Conservation (phyloP, 441 rosid genomes). For the Biscutella auriculata region DNA sequence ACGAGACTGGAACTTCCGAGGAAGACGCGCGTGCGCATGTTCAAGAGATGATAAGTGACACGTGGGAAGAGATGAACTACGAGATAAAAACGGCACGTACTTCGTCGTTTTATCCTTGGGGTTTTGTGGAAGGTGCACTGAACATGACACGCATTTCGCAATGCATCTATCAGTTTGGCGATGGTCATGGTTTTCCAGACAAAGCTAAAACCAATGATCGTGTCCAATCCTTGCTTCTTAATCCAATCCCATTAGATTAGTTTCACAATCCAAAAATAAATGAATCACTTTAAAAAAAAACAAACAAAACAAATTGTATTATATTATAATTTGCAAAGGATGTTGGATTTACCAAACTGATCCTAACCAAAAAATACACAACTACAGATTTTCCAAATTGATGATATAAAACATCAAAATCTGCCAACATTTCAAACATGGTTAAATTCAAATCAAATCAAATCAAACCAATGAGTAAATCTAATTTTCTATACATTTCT, state of each 20-base stretch:
- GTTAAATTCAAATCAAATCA: too few species aligned
- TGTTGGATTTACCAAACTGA: not conserved
- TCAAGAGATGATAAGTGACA: slow-evolving; percentile 6
- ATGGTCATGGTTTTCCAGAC: not conserved
- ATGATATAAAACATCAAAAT: not conserved
- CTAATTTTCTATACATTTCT: too few species aligned
- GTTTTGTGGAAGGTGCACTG: not conserved
- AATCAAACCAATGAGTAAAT: too few species aligned
- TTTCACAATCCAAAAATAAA: too few species aligned
- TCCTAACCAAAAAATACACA: not conserved
- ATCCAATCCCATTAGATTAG: not conserved
- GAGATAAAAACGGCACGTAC: not conserved
- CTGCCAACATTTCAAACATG: not conserved
- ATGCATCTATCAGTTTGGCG: slow-evolving; percentile 10
- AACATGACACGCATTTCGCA: slow-evolving; percentile 13
- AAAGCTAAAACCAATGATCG: slow-evolving; percentile 5
- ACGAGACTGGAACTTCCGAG: slow-evolving; percentile 16
- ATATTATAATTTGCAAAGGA: too few species aligned
- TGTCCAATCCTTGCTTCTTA: not conserved
- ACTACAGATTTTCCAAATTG: not conserved
- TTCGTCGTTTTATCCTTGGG: slow-evolving; percentile 5
- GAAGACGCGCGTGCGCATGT: slow-evolving; percentile 15
- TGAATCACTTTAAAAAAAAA: too few species aligned
- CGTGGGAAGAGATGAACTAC: slow-evolving; percentile 27
- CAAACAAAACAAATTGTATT: too few species aligned